Percentiles rank a stretch among this genome's conserved stretches.
Conservation (phyloP, 176 grass and related monocot species). For the Carex pumila region DNA sequence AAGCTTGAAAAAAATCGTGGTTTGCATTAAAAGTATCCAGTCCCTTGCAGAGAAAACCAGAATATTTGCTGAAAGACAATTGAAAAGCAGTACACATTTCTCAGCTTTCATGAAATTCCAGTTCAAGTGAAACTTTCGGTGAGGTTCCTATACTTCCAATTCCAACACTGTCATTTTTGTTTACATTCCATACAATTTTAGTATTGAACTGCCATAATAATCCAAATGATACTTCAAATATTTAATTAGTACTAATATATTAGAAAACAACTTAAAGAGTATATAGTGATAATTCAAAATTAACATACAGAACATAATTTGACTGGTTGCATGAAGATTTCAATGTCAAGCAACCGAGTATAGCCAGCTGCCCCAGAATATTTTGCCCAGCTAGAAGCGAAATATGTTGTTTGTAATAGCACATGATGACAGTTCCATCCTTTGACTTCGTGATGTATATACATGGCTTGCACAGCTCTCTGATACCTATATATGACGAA, state of each 20-base stretch:
- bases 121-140: neutral
- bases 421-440: neutral
- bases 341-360: neutral
- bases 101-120: neutral
- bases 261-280: neutral
- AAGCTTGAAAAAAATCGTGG: neutral
- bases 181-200: neutral
- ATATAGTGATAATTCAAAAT: neutral
- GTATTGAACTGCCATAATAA: neutral
- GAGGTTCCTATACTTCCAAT: neutral
- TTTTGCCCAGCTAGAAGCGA: neutral
- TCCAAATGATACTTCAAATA: neutral
- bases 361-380: neutral
- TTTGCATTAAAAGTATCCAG: neutral
- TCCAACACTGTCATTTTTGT: neutral
- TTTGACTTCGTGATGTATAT: neutral
- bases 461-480: too few species aligned
- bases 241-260: neutral
- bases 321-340: neutral
- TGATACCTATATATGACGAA: neutral
- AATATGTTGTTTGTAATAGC: neutral
- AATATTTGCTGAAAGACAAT: neutral
- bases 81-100: neutral
- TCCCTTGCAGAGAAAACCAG: neutral
- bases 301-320: neutral